These are phyloP conservation scores for Trametes punicea DNA, from an alignment of 768 basidiomycete species.

Conservation along the genomic window DNA sequence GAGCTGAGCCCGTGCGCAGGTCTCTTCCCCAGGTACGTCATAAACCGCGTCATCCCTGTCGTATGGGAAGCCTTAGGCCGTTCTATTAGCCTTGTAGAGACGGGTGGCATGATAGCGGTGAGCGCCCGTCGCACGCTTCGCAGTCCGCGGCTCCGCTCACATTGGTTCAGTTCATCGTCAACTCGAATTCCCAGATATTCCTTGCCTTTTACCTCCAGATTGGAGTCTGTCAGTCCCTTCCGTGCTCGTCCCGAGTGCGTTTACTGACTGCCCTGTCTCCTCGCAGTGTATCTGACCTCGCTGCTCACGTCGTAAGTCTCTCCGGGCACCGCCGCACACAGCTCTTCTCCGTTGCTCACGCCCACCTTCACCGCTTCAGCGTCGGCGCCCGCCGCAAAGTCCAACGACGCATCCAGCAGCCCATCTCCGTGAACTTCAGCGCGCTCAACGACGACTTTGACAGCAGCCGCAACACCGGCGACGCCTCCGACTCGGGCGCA, in stretches of 20 bases:
- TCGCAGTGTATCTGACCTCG: conserved; percentile 5
- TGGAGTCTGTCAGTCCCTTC: background rate
- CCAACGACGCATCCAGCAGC: background rate
- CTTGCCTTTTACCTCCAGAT: conserved; percentile 2
- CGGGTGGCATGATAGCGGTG: conserved; percentile 6
- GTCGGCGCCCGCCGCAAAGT: background rate
- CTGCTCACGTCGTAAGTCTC: conserved; percentile 5
- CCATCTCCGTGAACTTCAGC: conserved; percentile 7
- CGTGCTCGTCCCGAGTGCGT: background rate
- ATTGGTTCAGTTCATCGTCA: background rate
- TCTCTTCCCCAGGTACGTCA: background rate
- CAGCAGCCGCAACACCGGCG: background rate
- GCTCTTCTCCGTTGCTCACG: background rate
- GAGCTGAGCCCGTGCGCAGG: background rate
- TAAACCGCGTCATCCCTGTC: background rate
- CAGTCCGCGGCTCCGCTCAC: background rate
- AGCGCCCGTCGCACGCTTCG: background rate
- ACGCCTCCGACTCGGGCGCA: background rate
- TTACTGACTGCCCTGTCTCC: background rate
- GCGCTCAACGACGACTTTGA: background rate
- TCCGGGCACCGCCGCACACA: no score
- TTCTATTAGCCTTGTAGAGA: conserved; percentile 2
- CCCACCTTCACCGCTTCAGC: background rate
- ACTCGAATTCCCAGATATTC: background rate
- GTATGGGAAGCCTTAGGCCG: background rate